Conservation (phyloP, 2,329 filamentous ascomycete genomes). For the Botrytis byssoidea region DNA sequence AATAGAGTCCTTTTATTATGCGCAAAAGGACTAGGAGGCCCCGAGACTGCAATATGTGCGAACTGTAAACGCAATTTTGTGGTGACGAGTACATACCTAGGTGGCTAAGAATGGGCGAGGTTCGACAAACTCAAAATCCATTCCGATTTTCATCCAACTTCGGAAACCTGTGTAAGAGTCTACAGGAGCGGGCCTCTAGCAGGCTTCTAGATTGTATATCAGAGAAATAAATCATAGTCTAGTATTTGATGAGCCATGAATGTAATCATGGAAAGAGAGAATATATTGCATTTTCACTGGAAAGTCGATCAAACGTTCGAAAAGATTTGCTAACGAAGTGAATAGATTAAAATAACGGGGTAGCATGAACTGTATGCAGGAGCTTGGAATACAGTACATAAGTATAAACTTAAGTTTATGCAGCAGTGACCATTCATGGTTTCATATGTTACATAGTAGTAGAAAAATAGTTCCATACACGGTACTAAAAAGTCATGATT, state of each 20-base stretch:
- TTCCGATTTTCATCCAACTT: background rate
- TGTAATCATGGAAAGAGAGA: background rate
- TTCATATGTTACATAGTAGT: background rate
- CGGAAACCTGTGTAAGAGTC: background rate
- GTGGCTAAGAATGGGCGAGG: background rate
- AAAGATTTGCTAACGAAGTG: background rate
- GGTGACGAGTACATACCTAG: background rate
- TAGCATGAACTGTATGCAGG: background rate
- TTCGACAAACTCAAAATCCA: background rate
- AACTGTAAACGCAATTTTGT: background rate
- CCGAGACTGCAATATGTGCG: background rate
- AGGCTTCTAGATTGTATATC: background rate
- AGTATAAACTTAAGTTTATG: background rate
- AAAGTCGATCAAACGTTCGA: constrained; percentile 6
- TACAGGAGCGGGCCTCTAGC: background rate
- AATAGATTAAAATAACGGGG: background rate
- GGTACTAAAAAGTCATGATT: background rate
- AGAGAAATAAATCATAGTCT: background rate
- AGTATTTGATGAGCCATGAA: background rate
- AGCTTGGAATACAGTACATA: background rate
- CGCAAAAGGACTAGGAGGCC: background rate
- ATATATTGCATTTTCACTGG: background rate
- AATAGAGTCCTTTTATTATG: background rate
- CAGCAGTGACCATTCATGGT: background rate
- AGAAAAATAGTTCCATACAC: background rate